Percentiles rank a stretch among this genome's conserved stretches.
phyloP scores from a whole-genome alignment of 2,329 filamentous ascomycete genomes.

The Hypoxylon sp. region DNA sequence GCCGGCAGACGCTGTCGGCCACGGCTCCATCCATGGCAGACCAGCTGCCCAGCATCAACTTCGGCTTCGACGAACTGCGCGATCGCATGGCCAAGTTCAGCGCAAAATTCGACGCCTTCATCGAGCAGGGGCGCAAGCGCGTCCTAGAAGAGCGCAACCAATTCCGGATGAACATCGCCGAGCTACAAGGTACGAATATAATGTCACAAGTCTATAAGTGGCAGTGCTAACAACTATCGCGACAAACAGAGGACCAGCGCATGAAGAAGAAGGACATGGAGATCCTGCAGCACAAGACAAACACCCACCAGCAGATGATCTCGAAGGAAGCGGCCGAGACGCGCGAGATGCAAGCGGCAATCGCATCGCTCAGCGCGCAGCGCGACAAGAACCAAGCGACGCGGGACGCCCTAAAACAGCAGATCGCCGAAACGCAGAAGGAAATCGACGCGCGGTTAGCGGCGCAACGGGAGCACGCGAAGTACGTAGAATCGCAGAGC shows the following conservation, averaged over 20 bases:
- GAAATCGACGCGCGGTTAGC: constrained; percentile 78
- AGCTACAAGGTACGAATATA: constrained; percentile 80
- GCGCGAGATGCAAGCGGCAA: constrained; percentile 78
- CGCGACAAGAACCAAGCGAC: constrained; percentile 72
- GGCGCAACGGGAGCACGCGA: constrained; percentile 80
- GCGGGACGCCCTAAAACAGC: constrained; percentile 70
- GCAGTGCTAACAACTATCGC: constrained; percentile 5
- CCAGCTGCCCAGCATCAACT: constrained; percentile 89
- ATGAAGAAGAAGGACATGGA: constrained; percentile 92
- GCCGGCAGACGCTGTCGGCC: constrained; percentile 70
- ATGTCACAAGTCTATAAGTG: background rate
- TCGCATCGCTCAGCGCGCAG: constrained; percentile 70
- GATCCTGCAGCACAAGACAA: constrained; percentile 80
- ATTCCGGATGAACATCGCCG: constrained; percentile 90
- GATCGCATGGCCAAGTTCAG: constrained; percentile 96
- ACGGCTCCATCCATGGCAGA: constrained; percentile 78
- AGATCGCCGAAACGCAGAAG: constrained; percentile 77
- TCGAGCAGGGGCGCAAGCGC: constrained; percentile 89
- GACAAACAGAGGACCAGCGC: constrained; percentile 82
- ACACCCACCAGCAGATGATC: constrained; percentile 80
- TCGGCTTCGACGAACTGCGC: constrained; percentile 95
- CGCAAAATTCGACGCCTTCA: constrained; percentile 90
- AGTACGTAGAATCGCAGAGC: constrained; percentile 84
- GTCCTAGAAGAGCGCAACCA: constrained; percentile 95
- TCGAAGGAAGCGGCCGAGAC: constrained; percentile 83